These are phyloP conservation scores for Rhodofomes roseus DNA, from an alignment of 1,284 basidiomycete species.

Conservation along the genomic window DNA sequence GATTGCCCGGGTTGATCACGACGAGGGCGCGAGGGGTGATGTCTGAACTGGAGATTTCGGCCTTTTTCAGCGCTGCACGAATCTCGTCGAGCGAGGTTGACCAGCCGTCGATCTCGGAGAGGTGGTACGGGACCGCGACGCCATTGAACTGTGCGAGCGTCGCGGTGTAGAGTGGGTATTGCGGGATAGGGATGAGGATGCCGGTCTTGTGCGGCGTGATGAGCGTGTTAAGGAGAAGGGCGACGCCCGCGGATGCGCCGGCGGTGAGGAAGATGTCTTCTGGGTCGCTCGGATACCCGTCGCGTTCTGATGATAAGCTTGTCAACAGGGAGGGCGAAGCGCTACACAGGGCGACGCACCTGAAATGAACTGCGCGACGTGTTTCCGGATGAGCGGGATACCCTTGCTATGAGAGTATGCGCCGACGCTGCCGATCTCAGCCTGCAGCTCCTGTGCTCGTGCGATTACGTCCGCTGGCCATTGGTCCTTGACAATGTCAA, in stretches of 20 bases:
- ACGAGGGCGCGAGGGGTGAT: conserved; percentile 78
- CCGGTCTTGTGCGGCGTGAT: conserved; percentile 67
- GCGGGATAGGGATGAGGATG: conserved; percentile 94
- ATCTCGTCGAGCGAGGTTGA: conserved; percentile 77
- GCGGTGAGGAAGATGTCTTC: conserved; percentile 91
- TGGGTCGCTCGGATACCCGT: conserved; percentile 83
- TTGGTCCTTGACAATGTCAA: conserved; percentile 70
- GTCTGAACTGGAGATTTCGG: conserved; percentile 50
- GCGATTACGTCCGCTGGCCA: conserved; percentile 88
- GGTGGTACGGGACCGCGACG: conserved; percentile 83
- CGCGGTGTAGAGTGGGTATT: conserved; percentile 97
- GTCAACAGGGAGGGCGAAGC: conserved; percentile 6
- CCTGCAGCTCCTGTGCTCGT: conserved; percentile 75
- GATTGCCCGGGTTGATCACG: conserved; percentile 96
- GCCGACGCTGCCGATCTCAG: conserved; percentile 92
- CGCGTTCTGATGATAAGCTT: no score
- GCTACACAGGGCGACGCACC: conserved; percentile 41
- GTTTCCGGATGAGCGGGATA: conserved; percentile 83
- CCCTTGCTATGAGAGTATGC: conserved; percentile 98
- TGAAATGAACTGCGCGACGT: conserved; percentile 88
- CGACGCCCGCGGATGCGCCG: conserved; percentile 91
- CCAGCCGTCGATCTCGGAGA: conserved; percentile 85
- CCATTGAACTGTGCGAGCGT: conserved; percentile 86
- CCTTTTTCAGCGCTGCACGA: conserved; percentile 64
- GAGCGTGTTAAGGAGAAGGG: conserved; percentile 82